Percentiles rank a stretch among this genome's conserved stretches.
phyloP scores from a whole-genome alignment of 2,329 filamentous ascomycete species.

The Lasiodiplodia sp. region DNA sequence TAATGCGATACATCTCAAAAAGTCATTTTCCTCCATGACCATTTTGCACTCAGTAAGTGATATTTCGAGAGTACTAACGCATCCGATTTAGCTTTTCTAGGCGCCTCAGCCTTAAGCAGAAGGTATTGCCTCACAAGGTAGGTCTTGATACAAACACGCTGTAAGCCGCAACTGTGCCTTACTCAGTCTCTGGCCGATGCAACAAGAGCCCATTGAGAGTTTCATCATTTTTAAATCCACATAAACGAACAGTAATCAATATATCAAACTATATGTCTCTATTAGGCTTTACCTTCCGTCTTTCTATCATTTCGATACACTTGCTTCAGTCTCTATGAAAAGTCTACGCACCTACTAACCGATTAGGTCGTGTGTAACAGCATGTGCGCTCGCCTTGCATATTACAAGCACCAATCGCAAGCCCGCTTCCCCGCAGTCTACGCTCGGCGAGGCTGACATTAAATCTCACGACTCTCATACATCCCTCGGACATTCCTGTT shows the following conservation, averaged over 20 bases:
- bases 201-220: not conserved
- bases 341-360: not conserved
- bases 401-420: not conserved
- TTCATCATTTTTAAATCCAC: too few species aligned
- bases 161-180: not conserved
- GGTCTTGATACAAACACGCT: not conserved
- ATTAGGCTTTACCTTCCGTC: not conserved
- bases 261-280: not conserved
- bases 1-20: slow-evolving; percentile 21
- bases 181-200: not conserved
- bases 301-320: not conserved
- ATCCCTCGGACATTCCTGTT: too few species aligned
- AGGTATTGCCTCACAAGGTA: not conserved
- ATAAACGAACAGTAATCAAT: not conserved
- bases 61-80: not conserved
- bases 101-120: not conserved
- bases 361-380: not conserved
- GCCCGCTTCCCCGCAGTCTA: not conserved
- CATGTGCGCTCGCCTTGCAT: not conserved
- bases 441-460: not conserved
- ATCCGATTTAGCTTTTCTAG: not conserved
- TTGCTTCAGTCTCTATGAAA: not conserved
- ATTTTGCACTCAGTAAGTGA: slow-evolving; percentile 2
- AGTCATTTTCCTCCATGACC: not conserved
- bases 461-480: not conserved